phyloP scores from a whole-genome alignment of 164 flowering plant genomes.

The Stephania japonica region DNA sequence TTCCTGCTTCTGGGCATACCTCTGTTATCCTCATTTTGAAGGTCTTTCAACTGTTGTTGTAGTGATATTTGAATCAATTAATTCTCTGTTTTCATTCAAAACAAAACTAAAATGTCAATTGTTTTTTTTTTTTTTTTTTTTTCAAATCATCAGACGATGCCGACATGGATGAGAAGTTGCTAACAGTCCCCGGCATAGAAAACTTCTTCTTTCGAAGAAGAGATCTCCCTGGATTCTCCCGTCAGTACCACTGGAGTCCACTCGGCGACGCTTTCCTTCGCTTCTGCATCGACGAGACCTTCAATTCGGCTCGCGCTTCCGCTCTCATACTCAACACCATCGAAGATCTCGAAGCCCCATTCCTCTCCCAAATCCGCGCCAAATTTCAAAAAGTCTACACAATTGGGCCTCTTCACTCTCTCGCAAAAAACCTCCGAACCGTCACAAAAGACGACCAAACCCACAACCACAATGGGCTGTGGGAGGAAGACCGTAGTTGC shows the following conservation, averaged over 20 bases:
- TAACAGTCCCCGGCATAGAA: slow-evolving; percentile 28
- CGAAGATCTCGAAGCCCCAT: slow-evolving; percentile 34
- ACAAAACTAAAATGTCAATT: too few relatives aligned
- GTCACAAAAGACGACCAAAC: not conserved
- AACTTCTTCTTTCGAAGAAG: slow-evolving; percentile 27
- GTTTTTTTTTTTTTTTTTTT: slow-evolving; percentile 1
- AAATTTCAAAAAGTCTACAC: slow-evolving; percentile 27
- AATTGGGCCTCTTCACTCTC: slow-evolving; percentile 44
- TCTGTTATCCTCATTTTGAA: slow-evolving; percentile 23
- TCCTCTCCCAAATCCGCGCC: slow-evolving; percentile 21
- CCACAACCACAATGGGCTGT: slow-evolving; percentile 7
- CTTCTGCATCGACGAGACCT: not conserved
- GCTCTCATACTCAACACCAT: slow-evolving; percentile 39
- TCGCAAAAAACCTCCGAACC: not conserved
- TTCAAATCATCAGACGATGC: slow-evolving; percentile 12
- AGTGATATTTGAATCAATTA: slow-evolving; percentile 13
- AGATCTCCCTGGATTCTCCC: slow-evolving; percentile 35
- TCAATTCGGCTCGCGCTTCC: slow-evolving; percentile 9
- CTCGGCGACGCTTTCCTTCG: not conserved
- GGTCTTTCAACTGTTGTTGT: slow-evolving; percentile 23
- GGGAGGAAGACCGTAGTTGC: slow-evolving; percentile 15
- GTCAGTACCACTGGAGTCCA: slow-evolving; percentile 11
- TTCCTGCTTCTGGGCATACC: slow-evolving; percentile 27
- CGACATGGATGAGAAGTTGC: slow-evolving; percentile 30
- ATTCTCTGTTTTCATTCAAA: slow-evolving; percentile 3